phyloP scores from a whole-genome alignment of 2,329 filamentous ascomycete genomes.

The Aphanocladium album region DNA sequence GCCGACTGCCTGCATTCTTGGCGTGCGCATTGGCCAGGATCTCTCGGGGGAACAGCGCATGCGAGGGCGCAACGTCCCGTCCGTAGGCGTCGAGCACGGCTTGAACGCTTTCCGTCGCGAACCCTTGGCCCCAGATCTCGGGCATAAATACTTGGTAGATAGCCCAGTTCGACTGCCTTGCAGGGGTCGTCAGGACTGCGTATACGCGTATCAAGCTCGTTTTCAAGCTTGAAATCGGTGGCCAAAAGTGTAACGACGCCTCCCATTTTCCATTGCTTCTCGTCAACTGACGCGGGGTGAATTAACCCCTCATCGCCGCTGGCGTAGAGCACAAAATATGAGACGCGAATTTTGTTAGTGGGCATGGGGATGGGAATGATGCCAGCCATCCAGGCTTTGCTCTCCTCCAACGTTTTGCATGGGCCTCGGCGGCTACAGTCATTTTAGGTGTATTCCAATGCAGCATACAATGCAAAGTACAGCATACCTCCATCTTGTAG shows the following conservation, averaged over 20 bases:
- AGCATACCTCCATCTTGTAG: background rate
- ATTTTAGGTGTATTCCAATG: background rate
- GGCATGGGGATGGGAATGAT: background rate
- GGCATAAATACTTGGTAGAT: background rate
- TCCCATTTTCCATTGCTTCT: background rate
- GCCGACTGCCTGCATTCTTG: background rate
- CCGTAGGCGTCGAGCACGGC: background rate
- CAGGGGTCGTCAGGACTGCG: background rate
- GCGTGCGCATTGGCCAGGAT: background rate
- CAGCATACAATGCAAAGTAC: background rate
- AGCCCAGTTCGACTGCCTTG: slow-evolving; percentile 4
- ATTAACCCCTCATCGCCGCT: background rate
- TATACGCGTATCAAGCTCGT: background rate
- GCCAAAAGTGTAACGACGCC: background rate
- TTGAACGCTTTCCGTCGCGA: slow-evolving; percentile 1
- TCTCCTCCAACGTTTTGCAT: background rate
- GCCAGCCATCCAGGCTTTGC: slow-evolving; percentile 3
- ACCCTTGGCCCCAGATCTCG: background rate
- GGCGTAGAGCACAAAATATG: background rate
- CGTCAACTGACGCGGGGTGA: background rate
- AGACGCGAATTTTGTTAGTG: background rate
- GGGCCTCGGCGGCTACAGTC: background rate
- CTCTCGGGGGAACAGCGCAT: background rate
- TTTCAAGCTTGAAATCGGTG: background rate
- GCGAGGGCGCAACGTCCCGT: background rate